Base-by-base conservation (phyloP, 2,329 filamentous ascomycete genomes). In the Fusarium albidum region DNA sequence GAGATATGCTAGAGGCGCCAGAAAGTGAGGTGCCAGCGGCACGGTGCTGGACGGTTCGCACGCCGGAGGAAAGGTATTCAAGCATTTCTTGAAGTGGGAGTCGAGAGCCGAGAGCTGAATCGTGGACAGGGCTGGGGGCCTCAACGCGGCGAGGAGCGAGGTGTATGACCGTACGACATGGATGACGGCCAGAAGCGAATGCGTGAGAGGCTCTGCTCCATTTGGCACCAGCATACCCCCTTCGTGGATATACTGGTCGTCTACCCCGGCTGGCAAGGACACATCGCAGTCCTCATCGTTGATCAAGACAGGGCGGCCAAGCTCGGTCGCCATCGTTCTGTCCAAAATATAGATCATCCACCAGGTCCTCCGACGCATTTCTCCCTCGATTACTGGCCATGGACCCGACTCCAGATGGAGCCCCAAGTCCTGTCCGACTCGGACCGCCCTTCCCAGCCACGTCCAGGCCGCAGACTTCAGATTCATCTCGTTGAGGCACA, bases 301-400 rank as follows among this genome's bases (percentile, higher is more conserved):
- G 68, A 98, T 96, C 60, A 93, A 75, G 49, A 90, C 84, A 1
- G 94, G 92, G 43, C 89, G 86, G 9, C 91, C 90, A 28, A 92
- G 80, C 69, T 96, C 93, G 11, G 96, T 78, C 0, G 92, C 87
- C 42, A 96, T 77, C 21, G 90, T 82, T 57, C 92, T 86, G 75
- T 99, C 95, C 76, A 93, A 86, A 37, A 92, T 85, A 73, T 98
- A 98, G 50, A 96, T 85, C 12, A 91, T 86, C 92, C 95, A 99
- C 94, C 94, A 99, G 3, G 95, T 85, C 49, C 93, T 83, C 55
- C 90, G 86, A 48, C 93, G 86, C 85, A 94, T 92, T 73, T 98
- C 94, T 10, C 84, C 84, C 66, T 96, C 92, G 12, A 96, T 78
- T 1, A 86, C 80, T 3, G 89, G 82, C 81, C 88, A 92, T 1